Evolutionary conservation across 1,139 yeast species (phyloP).

Genomic region (Pneumocystis oryctolagi): DNA sequence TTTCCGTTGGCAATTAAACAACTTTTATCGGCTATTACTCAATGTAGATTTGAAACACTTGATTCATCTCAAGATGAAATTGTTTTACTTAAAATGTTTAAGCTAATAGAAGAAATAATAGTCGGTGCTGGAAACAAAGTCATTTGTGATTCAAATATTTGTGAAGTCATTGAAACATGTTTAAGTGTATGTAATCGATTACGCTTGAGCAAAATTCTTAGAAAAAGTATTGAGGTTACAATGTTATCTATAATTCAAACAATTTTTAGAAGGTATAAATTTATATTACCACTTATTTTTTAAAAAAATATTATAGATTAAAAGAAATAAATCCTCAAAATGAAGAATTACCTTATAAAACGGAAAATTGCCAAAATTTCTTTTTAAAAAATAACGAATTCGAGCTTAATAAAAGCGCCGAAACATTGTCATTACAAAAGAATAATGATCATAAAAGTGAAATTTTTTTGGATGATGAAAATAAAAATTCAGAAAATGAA

Average conservation of each 20-base stretch:
- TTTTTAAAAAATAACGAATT: neutral
- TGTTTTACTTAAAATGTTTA: conserved; percentile 66
- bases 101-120: conserved; percentile 55
- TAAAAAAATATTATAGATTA: neutral
- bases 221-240: conserved; percentile 82
- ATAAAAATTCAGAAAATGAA: neutral
- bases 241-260: conserved; percentile 55
- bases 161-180: conserved; percentile 84
- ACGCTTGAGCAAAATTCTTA: conserved; percentile 73
- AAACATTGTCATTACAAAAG: neutral
- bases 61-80: conserved; percentile 90
- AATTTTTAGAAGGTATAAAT: conserved; percentile 47
- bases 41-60: conserved; percentile 89
- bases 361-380: neutral
- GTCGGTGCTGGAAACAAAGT: conserved; percentile 48
- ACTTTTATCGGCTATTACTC: conserved; percentile 65
- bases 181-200: conserved; percentile 86
- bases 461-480: neutral
- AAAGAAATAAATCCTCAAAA: neutral
- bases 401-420: neutral
- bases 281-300: conserved; percentile 31
- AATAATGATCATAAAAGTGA: neutral
- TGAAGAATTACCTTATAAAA: neutral
- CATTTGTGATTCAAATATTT: conserved; percentile 66
- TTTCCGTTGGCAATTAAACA: conserved; percentile 39